Evolutionary conservation across 169 alveolate genomes (phyloP), one percentile per base, ranked within the genome.

Genomic region (Plasmodium cynomolgi): DNA sequence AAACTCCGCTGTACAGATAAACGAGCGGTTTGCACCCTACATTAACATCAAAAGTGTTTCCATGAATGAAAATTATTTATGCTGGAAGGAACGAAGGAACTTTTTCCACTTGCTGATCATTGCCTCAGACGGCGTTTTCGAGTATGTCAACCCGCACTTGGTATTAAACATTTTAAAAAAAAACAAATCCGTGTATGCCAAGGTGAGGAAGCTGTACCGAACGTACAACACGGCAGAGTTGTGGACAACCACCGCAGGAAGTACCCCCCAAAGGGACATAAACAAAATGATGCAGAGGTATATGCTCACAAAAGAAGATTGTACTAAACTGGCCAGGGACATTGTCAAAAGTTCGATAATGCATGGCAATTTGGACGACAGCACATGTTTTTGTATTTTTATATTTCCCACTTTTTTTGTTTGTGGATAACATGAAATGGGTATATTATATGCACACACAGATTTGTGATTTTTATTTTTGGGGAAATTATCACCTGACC

Each of bases 61-160:
- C n/a, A 41, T 90, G 74, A 90, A 90, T 54, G 50, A 41, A 47
- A 90, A 90, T 81, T 90, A 58, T 80, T 20, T 90, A 80, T 90
- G 74, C 34, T 9, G 41, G 54, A 39, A 11, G 6, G 73, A 90
- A 37, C 44, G 74, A 41, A 90, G 82, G 34, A 80, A 90, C 58
- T 90, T 90, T 74, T 90, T 90, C 62, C 94, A 90, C 39, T 68
- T 90, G 54, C 26, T 90, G 82, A 41, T 90, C 34, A 79, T 90
- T 31, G 94, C 94, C 31, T 90, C 94, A 17, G 94, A 90, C 73
- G 94, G 94, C 23, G 91, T 90, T 33, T 90, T 90, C 74, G 94
- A 90, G 34, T 68, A 20, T 81, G 50, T 90, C 13, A 90, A 62
- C 50, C 94, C 94, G 33, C 58, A 15, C 11, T 41, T 80, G 29